Evolutionary conservation across 208 protist species (phyloP).

Genomic region (Trypanosoma rangeli): DNA sequence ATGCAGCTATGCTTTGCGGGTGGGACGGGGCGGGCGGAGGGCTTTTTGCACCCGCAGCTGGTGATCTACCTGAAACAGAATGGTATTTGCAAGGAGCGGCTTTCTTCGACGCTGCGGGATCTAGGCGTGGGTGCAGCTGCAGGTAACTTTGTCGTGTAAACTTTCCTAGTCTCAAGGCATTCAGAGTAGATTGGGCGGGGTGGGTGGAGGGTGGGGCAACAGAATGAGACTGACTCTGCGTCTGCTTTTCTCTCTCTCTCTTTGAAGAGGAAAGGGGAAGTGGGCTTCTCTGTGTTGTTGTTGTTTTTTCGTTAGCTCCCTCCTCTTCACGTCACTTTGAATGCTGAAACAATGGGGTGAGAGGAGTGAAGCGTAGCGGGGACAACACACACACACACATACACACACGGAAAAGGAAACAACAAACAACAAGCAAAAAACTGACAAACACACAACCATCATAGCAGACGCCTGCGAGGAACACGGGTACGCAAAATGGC

Average conservation of each 20-base stretch:
- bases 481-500: constrained; percentile 12
- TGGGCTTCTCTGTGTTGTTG: background rate
- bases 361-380: background rate
- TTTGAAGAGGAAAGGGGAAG: background rate
- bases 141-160: constrained; percentile 5
- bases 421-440: background rate
- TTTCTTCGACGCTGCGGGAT: background rate
- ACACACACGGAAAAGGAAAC: background rate
- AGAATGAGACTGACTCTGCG: background rate
- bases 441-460: background rate
- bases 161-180: background rate
- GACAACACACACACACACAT: background rate
- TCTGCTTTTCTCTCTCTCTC: background rate
- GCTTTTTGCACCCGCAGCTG: constrained; percentile 7
- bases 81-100: constrained; percentile 3
- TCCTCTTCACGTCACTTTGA: no score
- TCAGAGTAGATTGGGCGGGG: background rate
- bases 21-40: background rate
- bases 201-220: background rate
- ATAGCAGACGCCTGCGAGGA: constrained; percentile 18
- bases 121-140: background rate
- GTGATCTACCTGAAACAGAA: constrained; percentile 33
- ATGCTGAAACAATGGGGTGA: background rate
- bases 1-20: background rate
- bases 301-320: background rate